Evolutionary conservation across 495 filamentous ascomycete species (phyloP).

Genomic region (Articulospora tetracladia): DNA sequence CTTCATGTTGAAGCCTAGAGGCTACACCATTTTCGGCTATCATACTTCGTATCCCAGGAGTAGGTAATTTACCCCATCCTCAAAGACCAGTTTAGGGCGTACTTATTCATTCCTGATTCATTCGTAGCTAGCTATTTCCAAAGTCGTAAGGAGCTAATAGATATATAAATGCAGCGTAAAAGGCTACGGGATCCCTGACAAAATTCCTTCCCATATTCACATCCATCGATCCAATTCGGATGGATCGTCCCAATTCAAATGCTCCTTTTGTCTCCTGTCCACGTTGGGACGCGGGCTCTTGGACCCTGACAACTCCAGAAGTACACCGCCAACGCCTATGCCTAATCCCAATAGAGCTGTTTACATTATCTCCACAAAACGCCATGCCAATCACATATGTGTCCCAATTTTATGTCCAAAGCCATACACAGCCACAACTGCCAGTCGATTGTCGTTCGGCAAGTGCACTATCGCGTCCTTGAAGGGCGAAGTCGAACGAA

Average conservation of each 20-base stretch:
- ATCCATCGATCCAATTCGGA: neutral
- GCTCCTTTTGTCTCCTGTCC: neutral
- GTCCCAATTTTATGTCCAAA: conserved; percentile 2
- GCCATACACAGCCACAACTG: conserved; percentile 15
- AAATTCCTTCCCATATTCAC: neutral
- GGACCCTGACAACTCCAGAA: neutral
- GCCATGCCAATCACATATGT: neutral
- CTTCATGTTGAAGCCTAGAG: no score
- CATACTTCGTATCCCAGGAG: no score
- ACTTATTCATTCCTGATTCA: no score
- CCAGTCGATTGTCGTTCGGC: neutral
- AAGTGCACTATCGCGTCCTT: neutral
- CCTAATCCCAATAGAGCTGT: neutral
- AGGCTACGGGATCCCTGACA: neutral
- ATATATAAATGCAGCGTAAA: neutral
- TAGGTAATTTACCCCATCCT: no score
- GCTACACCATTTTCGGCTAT: no score
- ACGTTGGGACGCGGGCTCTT: neutral
- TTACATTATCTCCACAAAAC: neutral
- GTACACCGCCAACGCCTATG: neutral
- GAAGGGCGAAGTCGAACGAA: neutral
- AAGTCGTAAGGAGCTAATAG: neutral
- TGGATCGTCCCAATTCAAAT: neutral
- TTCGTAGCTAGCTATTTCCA: neutral
- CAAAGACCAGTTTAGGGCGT: no score